Evolutionary conservation across 2,329 filamentous ascomycete genomes (phyloP).

Genomic region (Berkeleyomyces rouxiae): DNA sequence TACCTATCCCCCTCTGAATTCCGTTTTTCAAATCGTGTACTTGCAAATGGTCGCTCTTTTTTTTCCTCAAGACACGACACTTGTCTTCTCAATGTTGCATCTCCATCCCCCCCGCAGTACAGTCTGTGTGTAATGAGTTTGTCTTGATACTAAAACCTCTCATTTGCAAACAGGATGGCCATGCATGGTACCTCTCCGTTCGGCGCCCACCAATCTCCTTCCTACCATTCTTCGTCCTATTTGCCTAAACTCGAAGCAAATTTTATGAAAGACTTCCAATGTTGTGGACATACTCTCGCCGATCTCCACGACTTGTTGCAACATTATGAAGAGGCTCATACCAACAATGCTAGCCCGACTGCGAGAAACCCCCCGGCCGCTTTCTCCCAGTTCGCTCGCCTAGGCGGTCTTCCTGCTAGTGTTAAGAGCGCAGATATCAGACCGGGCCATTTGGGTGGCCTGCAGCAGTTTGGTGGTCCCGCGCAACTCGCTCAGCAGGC

Average conservation of each 20-base stretch:
- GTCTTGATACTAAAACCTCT: slow-evolving; percentile 15
- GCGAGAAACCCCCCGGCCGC: slow-evolving; percentile 23
- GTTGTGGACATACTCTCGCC: slow-evolving; percentile 76
- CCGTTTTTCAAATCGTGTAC: background rate
- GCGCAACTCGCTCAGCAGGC: slow-evolving; percentile 13
- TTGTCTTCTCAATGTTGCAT: slow-evolving; percentile 1
- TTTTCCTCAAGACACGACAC: slow-evolving; percentile 2
- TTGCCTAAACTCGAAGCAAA: slow-evolving; percentile 91
- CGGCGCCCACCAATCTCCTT: slow-evolving; percentile 65
- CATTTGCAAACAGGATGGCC: slow-evolving; percentile 48
- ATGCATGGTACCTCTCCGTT: slow-evolving; percentile 97
- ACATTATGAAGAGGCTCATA: slow-evolving; percentile 92
- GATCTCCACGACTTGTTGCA: slow-evolving; percentile 89
- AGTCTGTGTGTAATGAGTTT: background rate
- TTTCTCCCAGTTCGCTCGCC: slow-evolving; percentile 24
- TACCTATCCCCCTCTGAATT: background rate
- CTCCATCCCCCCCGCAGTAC: background rate
- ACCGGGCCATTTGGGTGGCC: slow-evolving; percentile 1
- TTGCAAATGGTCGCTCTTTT: background rate
- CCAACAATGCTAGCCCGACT: slow-evolving; percentile 38
- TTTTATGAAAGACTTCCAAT: slow-evolving; percentile 94
- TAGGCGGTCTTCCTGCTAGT: slow-evolving; percentile 2
- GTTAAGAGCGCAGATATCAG: slow-evolving; percentile 2
- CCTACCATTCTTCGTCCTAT: slow-evolving; percentile 91
- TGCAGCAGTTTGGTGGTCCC: slow-evolving; percentile 13